phyloP scores from a whole-genome alignment of 805 yeast species.

The Yarrowia sp. region DNA sequence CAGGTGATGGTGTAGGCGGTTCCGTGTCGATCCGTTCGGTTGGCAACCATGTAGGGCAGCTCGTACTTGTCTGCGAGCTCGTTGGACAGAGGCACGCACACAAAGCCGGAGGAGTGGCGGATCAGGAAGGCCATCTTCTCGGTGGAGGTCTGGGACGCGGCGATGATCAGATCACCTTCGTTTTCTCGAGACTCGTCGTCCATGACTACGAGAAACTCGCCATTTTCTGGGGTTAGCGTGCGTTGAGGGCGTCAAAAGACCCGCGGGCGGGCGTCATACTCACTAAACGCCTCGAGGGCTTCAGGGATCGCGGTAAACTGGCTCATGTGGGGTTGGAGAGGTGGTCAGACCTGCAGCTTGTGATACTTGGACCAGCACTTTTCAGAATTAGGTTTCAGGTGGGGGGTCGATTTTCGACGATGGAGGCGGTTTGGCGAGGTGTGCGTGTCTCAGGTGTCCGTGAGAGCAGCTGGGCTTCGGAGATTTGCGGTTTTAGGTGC shows the following conservation, averaged over 20 bases:
- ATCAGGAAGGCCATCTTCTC: conserved; percentile 93
- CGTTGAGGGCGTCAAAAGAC: conserved; percentile 22
- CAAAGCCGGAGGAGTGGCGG: conserved; percentile 71
- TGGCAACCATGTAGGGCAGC: conserved; percentile 71
- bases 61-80: conserved; percentile 76
- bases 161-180: conserved; percentile 93
- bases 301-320: conserved; percentile 58
- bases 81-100: conserved; percentile 83
- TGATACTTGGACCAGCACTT: not conserved
- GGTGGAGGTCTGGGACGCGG: conserved; percentile 78
- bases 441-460: too few relatives aligned
- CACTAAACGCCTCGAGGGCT: conserved; percentile 67
- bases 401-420: not conserved
- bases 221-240: conserved; percentile 43
- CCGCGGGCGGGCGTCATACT: conserved; percentile 33
- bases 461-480: too few relatives aligned
- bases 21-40: conserved; percentile 78
- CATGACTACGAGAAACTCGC: conserved; percentile 90
- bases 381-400: conserved; percentile 7
- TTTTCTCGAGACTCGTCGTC: conserved; percentile 96
- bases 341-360: not conserved
- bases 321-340: conserved; percentile 15
- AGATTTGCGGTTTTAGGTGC: too few relatives aligned
- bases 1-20: conserved; percentile 96
- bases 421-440: too few relatives aligned